Conservation (phyloP, 2,329 filamentous ascomycete genomes). For the Nothopassalora personata region DNA sequence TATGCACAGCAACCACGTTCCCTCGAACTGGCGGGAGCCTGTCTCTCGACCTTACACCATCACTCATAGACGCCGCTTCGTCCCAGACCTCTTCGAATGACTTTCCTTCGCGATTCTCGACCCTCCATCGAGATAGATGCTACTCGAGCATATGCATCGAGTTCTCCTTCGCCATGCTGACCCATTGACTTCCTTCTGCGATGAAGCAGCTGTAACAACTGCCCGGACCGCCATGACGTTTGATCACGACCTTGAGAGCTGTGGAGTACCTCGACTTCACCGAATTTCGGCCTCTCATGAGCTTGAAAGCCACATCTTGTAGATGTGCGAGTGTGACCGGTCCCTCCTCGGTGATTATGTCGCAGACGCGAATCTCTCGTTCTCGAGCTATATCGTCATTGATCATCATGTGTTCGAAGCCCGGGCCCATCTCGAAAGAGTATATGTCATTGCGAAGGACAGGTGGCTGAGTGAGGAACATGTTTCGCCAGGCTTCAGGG, state of each 20-base stretch:
- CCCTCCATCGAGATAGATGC: no score
- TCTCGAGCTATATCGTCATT: not conserved
- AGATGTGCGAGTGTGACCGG: not conserved
- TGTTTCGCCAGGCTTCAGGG: not conserved
- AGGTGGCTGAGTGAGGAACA: not conserved
- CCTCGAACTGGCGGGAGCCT: no score
- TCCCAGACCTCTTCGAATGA: no score
- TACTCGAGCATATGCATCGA: not conserved
- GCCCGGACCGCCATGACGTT: no score
- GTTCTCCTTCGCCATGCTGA: not conserved
- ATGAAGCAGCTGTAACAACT: not conserved
- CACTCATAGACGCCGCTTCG: no score
- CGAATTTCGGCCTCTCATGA: not conserved
- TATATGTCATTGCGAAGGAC: not conserved
- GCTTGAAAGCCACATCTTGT: not conserved
- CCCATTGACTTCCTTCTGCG: not conserved
- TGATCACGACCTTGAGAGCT: not conserved
- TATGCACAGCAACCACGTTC: no score
- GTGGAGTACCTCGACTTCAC: not conserved
- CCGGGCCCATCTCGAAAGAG: not conserved
- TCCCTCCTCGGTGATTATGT: not conserved
- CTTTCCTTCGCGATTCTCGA: no score
- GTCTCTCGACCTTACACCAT: no score
- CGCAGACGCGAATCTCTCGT: not conserved
- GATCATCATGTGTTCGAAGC: not conserved